Conservation (phyloP, 345 rosid species). For the Geranium brycei region DNA sequence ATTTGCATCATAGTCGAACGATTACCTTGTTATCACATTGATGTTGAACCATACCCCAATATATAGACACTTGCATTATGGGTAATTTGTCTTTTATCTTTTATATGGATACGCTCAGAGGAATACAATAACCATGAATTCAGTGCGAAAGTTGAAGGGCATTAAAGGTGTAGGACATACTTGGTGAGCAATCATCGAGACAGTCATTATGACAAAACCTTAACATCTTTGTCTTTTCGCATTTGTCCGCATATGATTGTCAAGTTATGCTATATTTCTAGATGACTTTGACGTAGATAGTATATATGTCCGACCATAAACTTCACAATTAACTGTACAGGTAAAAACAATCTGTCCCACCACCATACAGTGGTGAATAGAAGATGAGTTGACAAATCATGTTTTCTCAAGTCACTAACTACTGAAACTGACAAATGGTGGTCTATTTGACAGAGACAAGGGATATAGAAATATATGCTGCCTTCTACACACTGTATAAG, state of each 20-base stretch:
- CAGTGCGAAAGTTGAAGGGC: slow-evolving; percentile 24
- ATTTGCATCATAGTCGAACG: too few relatives aligned
- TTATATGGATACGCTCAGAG: slow-evolving; percentile 34
- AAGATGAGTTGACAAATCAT: too few relatives aligned
- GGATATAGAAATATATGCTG: neutral
- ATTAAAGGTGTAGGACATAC: slow-evolving; percentile 46
- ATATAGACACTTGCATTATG: slow-evolving; percentile 40
- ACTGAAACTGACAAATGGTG: too few relatives aligned
- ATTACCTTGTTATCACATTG: neutral
- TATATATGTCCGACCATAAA: too few relatives aligned
- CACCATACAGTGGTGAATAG: too few relatives aligned
- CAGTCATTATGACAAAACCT: slow-evolving; percentile 75
- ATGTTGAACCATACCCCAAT: slow-evolving; percentile 15
- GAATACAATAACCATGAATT: slow-evolving; percentile 26
- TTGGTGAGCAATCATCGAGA: slow-evolving; percentile 29
- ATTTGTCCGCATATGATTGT: slow-evolving; percentile 38
- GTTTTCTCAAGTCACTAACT: too few relatives aligned
- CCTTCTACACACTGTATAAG: neutral
- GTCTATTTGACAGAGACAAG: too few relatives aligned
- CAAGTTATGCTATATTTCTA: slow-evolving; percentile 1
- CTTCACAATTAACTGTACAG: neutral
- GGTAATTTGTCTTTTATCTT: slow-evolving; percentile 29
- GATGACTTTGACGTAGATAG: too few relatives aligned
- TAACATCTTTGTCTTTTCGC: slow-evolving; percentile 82
- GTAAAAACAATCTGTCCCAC: neutral